Evolutionary conservation across 768 basidiomycete species (phyloP), one percentile per base, ranked within the genome.

Genomic region (Panus rudis): DNA sequence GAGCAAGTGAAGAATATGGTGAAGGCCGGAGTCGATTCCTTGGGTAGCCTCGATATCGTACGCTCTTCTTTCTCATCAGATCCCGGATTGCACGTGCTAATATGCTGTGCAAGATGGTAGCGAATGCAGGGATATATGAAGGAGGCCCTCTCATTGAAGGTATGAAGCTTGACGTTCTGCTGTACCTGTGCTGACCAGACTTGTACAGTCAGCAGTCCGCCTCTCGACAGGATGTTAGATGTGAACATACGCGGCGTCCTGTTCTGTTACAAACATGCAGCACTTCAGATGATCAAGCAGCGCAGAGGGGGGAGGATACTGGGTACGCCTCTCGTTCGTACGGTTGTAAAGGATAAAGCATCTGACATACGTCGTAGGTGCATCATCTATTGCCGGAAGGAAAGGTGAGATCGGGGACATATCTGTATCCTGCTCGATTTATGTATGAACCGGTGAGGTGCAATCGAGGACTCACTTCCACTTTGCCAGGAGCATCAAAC

Each of bases 31-130:
- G 52, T 57, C 1, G 26, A 56, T 4, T 46, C 51, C 6, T 56
- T 75, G 8, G 75, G 74, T 2, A 54, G 67, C 3, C 46, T 79
- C 17, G 71, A 76, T 47, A 72, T 73, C 17, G 75, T 76, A 37
- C 45, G 73, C 55, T 3, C 10, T n/a, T n/a, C 22, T 12, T 16
- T 16, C 28, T 30, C 28, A 10, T 10, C 10, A 10, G 10, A 7
- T 14, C 10, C 12, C 2, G 17, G 14, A 17, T 12, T 21, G 24
- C 11, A 41, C 31, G 6, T 14, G 3, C 20, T 17, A 23, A 13
- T 31, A 4, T 4, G 13, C 37, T 20, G 4, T 17, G 13, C 3
- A 32, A 60, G 58, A 59, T 60, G 55, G 45, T 60, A 4, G 58
- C 58, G 7, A 60, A 60, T 39, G 58, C 58, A 4, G 58, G 55